Base-by-base conservation (phyloP, 2,329 filamentous ascomycete species). In the Colletotrichum zoysiae region DNA sequence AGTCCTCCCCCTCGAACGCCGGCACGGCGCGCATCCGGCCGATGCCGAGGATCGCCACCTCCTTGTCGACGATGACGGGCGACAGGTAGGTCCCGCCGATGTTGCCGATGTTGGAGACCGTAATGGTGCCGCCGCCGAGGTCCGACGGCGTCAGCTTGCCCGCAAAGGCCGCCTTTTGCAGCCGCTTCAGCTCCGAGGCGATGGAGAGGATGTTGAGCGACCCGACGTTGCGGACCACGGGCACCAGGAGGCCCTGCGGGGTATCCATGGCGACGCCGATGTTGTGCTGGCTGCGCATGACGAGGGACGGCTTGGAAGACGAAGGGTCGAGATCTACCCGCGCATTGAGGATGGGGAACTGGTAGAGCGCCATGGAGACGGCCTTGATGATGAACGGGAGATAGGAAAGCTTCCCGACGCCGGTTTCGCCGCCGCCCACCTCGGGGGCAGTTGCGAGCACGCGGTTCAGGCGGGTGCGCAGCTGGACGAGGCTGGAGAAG, bases 241-340 rank as follows among this genome's bases (percentile, higher is more conserved):
- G 96, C 4, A 99, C 96, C 11, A 99, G 84, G 0, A 99, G 89
- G 3, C 96, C 96, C 8, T 87, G 86, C 0, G 95, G 94, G 0
- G 95, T 97, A 82, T 99, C 96, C 88, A 99, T 96, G 69, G 96
- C 96, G 44, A 99, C 88, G 73, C 96, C 96, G 73, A 99, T 95
- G 82, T 99, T 97, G 86, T 99, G 96, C 78, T 93, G 91, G 65
- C 90, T 89, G 68, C 95, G 93, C 84, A 94, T 90, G 67, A 95
- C 85, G 4, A 99, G 86, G 44, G 88, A 88, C 0, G 95, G 95
- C 78, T 93, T 95, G 23, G 82, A 73, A 14, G 67, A 53, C 6
- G 72, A 63, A 55, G 68, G 35, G 70, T 87, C 84, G 53, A 84
- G 73, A 76, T 98, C 94, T 33, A 99, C 89, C 70, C 93, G 90